Percentiles rank a stretch among this genome's conserved stretches.
These are phyloP conservation scores for Talaromyces verruculosus DNA, from an alignment of 2,329 filamentous ascomycete genomes.

Conservation along the genomic window DNA sequence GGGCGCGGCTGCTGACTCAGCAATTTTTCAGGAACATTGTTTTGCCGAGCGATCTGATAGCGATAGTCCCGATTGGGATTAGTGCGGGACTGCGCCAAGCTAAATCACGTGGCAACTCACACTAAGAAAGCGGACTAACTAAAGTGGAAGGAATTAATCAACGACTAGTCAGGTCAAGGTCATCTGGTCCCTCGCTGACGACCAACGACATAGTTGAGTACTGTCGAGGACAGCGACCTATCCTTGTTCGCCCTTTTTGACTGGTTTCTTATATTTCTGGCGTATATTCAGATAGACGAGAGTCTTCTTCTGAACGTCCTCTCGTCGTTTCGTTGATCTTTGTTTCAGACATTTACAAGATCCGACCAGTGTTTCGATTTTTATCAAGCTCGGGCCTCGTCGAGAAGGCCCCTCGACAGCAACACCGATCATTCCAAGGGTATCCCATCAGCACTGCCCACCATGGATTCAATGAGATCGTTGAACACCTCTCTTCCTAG, in stretches of 20 bases:
- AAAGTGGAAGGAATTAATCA: conserved; percentile 2
- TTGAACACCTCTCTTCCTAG: conserved; percentile 62
- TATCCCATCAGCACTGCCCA: conserved; percentile 19
- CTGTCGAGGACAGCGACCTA: not conserved
- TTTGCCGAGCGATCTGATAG: conserved; percentile 9
- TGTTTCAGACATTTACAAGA: no score
- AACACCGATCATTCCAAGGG: conserved; percentile 1
- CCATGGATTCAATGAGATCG: conserved; percentile 65
- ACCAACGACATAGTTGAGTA: not conserved
- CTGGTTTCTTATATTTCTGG: not conserved
- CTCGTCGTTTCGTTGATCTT: not conserved
- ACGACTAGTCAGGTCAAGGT: not conserved
- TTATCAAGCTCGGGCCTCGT: conserved; percentile 12
- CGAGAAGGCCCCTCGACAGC: conserved; percentile 13
- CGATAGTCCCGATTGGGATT: not conserved
- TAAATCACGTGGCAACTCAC: conserved; percentile 16
- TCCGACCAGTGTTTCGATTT: not conserved
- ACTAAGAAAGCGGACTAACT: conserved; percentile 1
- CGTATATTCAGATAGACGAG: not conserved
- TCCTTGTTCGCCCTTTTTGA: not conserved
- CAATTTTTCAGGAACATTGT: conserved; percentile 13
- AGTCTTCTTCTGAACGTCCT: not conserved
- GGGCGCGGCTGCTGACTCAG: conserved; percentile 34
- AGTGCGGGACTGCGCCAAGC: not conserved
- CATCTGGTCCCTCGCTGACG: conserved; percentile 6